phyloP scores from a whole-genome alignment of 116 monocot species.

The Dioscorea cayenensis region DNA sequence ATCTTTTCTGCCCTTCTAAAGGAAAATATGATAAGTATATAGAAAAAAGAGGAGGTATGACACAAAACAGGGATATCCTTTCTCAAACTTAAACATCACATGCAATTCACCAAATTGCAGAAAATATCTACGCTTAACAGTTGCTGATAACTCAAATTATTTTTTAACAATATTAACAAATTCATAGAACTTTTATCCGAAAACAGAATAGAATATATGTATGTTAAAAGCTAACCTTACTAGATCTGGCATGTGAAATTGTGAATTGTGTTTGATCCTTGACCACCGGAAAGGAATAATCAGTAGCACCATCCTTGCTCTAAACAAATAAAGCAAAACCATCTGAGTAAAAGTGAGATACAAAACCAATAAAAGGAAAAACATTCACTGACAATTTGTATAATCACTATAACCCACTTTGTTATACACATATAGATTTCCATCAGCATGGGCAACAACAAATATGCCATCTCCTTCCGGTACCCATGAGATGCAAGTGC shows the following conservation, averaged over 20 bases:
- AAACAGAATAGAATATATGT: no score
- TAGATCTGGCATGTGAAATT: slow-evolving; percentile 84
- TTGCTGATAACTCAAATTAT: no score
- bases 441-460: slow-evolving; percentile 92
- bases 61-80: no score
- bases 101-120: no score
- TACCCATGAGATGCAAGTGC: slow-evolving; percentile 80
- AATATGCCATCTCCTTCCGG: slow-evolving; percentile 72
- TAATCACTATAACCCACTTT: slow-evolving; percentile 37
- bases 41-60: no score
- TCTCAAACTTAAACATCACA: no score
- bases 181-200: no score
- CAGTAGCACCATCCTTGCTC: slow-evolving; percentile 83
- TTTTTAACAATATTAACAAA: no score
- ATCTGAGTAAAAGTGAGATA: no score
- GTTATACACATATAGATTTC: slow-evolving; percentile 90
- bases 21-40: no score
- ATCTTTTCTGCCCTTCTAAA: no score
- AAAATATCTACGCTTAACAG: no score
- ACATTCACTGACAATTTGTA: not conserved
- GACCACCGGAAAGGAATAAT: slow-evolving; percentile 70
- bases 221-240: slow-evolving; percentile 47
- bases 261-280: slow-evolving; percentile 77
- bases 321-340: slow-evolving; percentile 16
- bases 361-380: not conserved